Percentiles rank a stretch among this genome's conserved stretches.
Evolutionary conservation across 768 basidiomycete genomes (phyloP).

Genomic region (Tubosaeta brunneosetosa): DNA sequence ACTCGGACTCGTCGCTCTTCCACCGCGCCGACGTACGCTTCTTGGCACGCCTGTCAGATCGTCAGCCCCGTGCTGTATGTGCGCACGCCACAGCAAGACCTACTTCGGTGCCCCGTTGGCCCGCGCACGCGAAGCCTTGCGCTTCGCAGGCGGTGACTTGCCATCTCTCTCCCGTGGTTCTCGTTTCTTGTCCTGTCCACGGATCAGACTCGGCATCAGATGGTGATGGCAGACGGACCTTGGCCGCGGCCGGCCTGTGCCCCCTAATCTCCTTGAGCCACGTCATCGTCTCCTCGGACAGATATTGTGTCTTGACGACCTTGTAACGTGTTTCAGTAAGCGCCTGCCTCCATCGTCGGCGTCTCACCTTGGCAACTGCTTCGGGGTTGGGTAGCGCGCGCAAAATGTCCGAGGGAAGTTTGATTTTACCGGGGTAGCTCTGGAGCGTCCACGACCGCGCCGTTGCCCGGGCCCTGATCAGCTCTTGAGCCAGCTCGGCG

Average conservation of each 20-base stretch:
- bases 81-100: conserved; percentile 1
- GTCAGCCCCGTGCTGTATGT: not conserved
- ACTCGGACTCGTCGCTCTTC: conserved; percentile 31
- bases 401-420: conserved; percentile 79
- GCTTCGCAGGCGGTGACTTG: conserved; percentile 47
- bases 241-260: conserved; percentile 33
- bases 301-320: conserved; percentile 65
- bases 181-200: conserved; percentile 34
- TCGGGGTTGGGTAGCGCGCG: conserved; percentile 63
- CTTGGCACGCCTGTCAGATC: conserved; percentile 27
- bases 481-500: conserved; percentile 83
- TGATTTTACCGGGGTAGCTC: conserved; percentile 76
- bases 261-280: conserved; percentile 53
- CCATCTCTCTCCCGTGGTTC: conserved; percentile 43
- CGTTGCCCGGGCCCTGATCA: conserved; percentile 67
- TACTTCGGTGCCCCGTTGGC: conserved; percentile 27
- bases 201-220: not conserved
- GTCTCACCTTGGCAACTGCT: conserved; percentile 56
- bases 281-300: conserved; percentile 53
- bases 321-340: conserved; percentile 25
- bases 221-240: conserved; percentile 19
- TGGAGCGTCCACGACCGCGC: conserved; percentile 68
- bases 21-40: conserved; percentile 26
- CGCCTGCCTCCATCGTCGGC: not conserved
- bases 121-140: conserved; percentile 42